Evolutionary conservation across 176 grass and related monocot species (phyloP), one percentile per base, ranked within the genome.

Genomic region (Cenchrus purpureus): DNA sequence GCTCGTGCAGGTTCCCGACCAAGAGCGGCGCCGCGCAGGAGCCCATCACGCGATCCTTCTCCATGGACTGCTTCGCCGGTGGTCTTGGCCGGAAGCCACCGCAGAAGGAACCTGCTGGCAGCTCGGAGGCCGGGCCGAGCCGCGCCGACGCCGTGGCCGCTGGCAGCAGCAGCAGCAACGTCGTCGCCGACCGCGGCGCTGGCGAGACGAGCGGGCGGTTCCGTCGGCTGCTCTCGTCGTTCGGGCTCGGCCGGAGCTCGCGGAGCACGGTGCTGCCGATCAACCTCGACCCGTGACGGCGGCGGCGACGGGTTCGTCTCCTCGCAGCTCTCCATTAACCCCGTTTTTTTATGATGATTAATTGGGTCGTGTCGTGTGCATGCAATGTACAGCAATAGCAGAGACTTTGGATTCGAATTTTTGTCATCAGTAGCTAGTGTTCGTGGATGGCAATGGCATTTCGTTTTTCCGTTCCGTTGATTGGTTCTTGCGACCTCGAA

Each of bases 201-300:
- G 91, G 91, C 13, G 91, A 91, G 68, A 74, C 84, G 3, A 98
- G 96, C 48, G 83, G 91, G 11, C 91, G 93, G 14, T 90, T 95
- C 46, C 93, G 88, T 46, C 89, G 93, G 58, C 84, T 95, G 2
- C 72, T 98, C 55, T 89, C 92, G 73, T 98, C 95, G 63, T 98
- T 98, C 87, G 84, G 91, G 64, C 91, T 98, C 70, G 96, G 96
- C 49, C 87, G 91, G 89, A 95, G 96, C 73, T 95, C 91, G 60
- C 89, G 93, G 82, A 95, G 57, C 78, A 87, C 91, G 19, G 91
- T 94, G 78, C 89, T 95, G 85, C 96, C 96, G 16, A 90, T 92
- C 77, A 80, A 90, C 68, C 86, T 95, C 25, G 89, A 98, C 45
- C 91, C 91, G 20, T 95, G 87, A 97, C 46, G 42, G 11, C 3